Base-by-base conservation (phyloP, 169 alveolate species). In the Cyclospora cayetanensis region DNA sequence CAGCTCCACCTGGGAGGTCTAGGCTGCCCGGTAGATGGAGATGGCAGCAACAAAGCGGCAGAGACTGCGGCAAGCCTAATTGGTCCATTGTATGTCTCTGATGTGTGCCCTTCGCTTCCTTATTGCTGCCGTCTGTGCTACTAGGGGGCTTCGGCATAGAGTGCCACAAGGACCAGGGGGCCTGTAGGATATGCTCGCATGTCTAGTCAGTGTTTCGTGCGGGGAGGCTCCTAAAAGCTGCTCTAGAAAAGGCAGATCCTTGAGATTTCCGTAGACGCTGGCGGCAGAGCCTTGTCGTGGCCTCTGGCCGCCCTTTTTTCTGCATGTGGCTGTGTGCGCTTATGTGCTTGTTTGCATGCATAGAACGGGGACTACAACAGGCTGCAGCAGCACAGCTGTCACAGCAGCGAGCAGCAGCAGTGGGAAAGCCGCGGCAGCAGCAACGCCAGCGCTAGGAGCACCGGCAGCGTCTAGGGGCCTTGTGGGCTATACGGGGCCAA, bases 371-470 rank as follows among this genome's bases (percentile, higher is more conserved):
- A 77, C 35, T 34, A 77, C 42, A 12, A 29, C 87, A n/a, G 87
- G 87, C 68, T 77, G 87, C 87, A 77, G 87, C 70, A 77, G 87
- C 70, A 46, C 87, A 43, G 87, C 87, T 7, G 87, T 77, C 46
- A 77, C 87, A 22, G 88, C 88, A 37, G 88, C 88, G 34, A 77
- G 88, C 88, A 77, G 88, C 70, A 77, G 88, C 88, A 77, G 88
- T 50, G 88, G 88, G 53, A 77, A 55, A 12, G 72, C 70, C 27
- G 88, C 72, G n/a, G 46, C 88, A 77, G 72, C 88, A 22, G 43
- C 72, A 77, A 37, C 39, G 1, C 84, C 84, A 15, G 65, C 42
- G 29, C 46, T 70, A 46, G 88, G 72, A 46, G 87, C 87, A 46
- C 50, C 88, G 0, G 88, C 88, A n/a, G 88, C 70, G 5, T 43